Evolutionary conservation across 1,284 basidiomycete species (phyloP).

Genomic region (Cryptococcus hybrid): DNA sequence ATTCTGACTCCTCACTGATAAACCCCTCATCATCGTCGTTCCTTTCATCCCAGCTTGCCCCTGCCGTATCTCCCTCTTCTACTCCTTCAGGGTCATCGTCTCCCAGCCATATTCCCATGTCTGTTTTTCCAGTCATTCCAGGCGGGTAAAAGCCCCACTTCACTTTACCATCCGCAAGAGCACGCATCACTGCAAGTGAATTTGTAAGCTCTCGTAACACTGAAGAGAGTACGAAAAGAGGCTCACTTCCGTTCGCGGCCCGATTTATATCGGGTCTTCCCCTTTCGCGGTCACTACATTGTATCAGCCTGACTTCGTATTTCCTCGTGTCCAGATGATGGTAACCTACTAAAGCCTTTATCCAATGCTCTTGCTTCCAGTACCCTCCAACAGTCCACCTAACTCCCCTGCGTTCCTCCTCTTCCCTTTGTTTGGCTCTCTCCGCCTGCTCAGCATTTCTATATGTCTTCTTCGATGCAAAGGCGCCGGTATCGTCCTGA

Average conservation of each 20-base stretch:
- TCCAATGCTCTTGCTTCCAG: constrained; percentile 70
- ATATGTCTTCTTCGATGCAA: constrained; percentile 39
- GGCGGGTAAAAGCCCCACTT: constrained; percentile 82
- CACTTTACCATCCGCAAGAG: constrained; percentile 72
- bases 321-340: neutral
- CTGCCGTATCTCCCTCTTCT: constrained; percentile 4
- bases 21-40: constrained; percentile 7
- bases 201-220: neutral
- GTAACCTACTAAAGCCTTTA: constrained; percentile 61
- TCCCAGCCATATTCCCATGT: constrained; percentile 62
- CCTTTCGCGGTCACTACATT: constrained; percentile 73
- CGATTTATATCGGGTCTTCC: constrained; percentile 82
- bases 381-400: constrained; percentile 58
- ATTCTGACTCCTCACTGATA: constrained; percentile 24
- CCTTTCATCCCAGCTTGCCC: constrained; percentile 27
- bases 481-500: constrained; percentile 38
- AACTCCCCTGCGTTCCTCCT: constrained; percentile 61
- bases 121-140: constrained; percentile 37
- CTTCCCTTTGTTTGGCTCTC: constrained; percentile 55
- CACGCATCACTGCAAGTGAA: constrained; percentile 63
- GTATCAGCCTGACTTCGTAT: neutral
- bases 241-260: constrained; percentile 79
- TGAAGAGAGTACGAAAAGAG: neutral
- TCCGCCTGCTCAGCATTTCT: constrained; percentile 48
- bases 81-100: constrained; percentile 18